Evolutionary conservation across 306 rosid species (phyloP), one percentile per base, ranked within the genome.

Genomic region (Amphicarpaea edgeworthii): DNA sequence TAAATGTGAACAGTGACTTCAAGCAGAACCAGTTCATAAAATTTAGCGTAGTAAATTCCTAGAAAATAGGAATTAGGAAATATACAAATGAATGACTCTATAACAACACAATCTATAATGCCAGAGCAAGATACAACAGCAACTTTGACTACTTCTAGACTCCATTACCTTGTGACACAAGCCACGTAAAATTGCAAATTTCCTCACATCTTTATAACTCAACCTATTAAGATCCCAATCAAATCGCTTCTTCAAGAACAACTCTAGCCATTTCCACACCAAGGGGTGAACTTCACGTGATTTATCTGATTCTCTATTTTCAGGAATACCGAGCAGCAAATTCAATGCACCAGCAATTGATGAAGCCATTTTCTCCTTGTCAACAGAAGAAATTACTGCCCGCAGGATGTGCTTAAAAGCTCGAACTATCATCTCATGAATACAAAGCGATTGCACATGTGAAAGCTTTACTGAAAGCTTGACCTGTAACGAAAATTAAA

Each of bases 371-470:
- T 87, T 92, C 38, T 87, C 91, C 64, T 82, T 86, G 75, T 79
- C 81, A 71, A 19, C 89, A 32, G 96, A 88, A 70, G 99, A 85
- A 67, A 95, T 88, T 65, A 92, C 93, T 65, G 98, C 99, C 83
- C 88, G 96, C 79, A 95, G 82, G 75, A 95, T 86, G 86, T 95
- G 99, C 91, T 95, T 95, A 81, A 90, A 92, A 64, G 99, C 99
- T 78, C 99, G 91, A 76, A 90, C 96, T 76, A 92, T 89, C 99
- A 95, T 95, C 79, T 95, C 99, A 84, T 95, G 99, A 76, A 95
- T 86, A 77, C 98, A 92, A 61, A 95, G 97, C 70, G 99, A 90
- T 74, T 95, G 99, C 70, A 95, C 97, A 58, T 95, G 99, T 3
- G 98, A 89, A 51, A 95, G 86, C 81, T 95, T 95, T 80, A 89